phyloP scores from a whole-genome alignment of 2,329 filamentous ascomycete species.

The Ceratocystis huliohia region DNA sequence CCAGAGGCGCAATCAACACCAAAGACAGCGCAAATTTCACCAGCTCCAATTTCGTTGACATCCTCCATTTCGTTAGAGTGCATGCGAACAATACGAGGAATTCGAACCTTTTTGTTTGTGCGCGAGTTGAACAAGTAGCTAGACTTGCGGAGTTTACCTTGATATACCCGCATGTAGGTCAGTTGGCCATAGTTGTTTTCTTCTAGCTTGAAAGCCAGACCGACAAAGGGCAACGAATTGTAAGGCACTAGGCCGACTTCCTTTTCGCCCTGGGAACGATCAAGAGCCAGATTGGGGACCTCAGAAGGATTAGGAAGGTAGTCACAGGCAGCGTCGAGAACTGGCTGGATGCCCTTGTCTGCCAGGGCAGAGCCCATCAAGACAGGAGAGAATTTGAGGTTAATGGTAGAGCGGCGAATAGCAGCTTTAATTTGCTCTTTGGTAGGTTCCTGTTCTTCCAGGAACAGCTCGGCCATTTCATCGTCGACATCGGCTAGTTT shows the following conservation, averaged over 20 bases:
- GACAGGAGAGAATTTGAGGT: slow-evolving; percentile 81
- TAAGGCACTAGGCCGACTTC: slow-evolving; percentile 83
- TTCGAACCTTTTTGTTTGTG: slow-evolving; percentile 88
- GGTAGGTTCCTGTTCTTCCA: slow-evolving; percentile 74
- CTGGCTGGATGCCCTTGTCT: slow-evolving; percentile 88
- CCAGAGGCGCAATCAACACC: slow-evolving; percentile 95
- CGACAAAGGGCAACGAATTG: slow-evolving; percentile 85
- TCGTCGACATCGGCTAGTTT: slow-evolving; percentile 95
- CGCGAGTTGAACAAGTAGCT: slow-evolving; percentile 86
- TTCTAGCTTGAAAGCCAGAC: slow-evolving; percentile 95
- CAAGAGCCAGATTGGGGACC: slow-evolving; percentile 78
- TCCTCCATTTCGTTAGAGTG: slow-evolving; percentile 99
- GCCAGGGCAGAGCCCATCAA: slow-evolving; percentile 93
- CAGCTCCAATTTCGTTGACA: slow-evolving; percentile 78
- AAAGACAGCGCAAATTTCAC: slow-evolving; percentile 97
- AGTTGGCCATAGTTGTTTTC: slow-evolving; percentile 97
- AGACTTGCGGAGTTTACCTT: slow-evolving; percentile 79
- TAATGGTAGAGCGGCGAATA: slow-evolving; percentile 81
- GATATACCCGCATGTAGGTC: slow-evolving; percentile 97
- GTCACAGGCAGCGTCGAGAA: slow-evolving; percentile 93
- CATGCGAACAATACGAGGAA: slow-evolving; percentile 96
- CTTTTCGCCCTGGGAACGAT: slow-evolving; percentile 65
- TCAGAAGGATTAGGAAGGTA: slow-evolving; percentile 87
- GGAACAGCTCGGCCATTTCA: slow-evolving; percentile 87
- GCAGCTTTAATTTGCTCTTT: slow-evolving; percentile 78